phyloP scores from a whole-genome alignment of 176 grass and related monocot species.

The Thinopyrum elongatum region DNA sequence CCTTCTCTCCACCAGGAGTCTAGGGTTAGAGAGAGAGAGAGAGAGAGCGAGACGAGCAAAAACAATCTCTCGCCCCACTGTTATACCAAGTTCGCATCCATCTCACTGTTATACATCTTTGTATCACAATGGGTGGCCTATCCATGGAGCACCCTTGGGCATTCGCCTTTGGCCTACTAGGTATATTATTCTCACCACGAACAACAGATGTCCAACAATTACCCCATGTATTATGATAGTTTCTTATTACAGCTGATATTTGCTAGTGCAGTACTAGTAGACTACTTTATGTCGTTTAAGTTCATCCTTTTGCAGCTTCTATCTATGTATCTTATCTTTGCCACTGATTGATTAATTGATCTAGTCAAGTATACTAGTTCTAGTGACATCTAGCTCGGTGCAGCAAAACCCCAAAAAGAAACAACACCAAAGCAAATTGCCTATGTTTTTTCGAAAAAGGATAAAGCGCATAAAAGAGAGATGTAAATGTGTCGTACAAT shows the following conservation, averaged over 20 bases:
- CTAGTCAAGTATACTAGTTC: not conserved
- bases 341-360: not conserved
- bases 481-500: not conserved
- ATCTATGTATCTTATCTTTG: not conserved
- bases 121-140: slow-evolving; percentile 49
- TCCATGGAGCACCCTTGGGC: slow-evolving; percentile 61
- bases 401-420: slow-evolving; percentile 3
- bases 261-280: not conserved
- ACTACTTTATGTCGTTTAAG: no score
- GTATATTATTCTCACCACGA: slow-evolving; percentile 33
- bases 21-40: slow-evolving; percentile 50
- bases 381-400: not conserved
- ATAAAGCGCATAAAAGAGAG: not conserved
- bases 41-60: not conserved
- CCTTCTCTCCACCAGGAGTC: slow-evolving; percentile 13
- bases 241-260: not conserved
- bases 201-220: not conserved
- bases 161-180: slow-evolving; percentile 64
- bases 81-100: not conserved
- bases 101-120: not conserved
- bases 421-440: not conserved
- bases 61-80: not conserved
- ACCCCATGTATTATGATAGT: not conserved
- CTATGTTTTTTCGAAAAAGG: not conserved
- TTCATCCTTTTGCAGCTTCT: not conserved